Conservation (phyloP, 2,329 filamentous ascomycete genomes). For the Madurella mycetomatis region DNA sequence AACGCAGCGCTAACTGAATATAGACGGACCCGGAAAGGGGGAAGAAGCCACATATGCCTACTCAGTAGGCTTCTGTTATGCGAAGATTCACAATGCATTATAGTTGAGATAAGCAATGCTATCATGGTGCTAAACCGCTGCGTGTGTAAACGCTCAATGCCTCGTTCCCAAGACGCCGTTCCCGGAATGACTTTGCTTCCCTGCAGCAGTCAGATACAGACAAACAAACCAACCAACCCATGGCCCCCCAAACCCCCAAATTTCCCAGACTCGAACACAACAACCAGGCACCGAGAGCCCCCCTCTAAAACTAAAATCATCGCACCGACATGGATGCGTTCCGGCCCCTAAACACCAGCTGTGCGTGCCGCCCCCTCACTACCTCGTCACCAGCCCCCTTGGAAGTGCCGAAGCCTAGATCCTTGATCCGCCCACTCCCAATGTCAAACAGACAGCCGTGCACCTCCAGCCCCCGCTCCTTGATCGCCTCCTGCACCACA, state of each 20-base stretch:
- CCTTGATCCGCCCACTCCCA: slow-evolving; percentile 42
- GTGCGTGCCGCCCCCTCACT: slow-evolving; percentile 46
- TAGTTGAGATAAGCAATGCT: too few species aligned
- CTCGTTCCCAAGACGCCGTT: too few species aligned
- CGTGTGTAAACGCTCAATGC: too few species aligned
- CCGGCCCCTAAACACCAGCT: slow-evolving; percentile 44
- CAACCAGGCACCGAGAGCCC: background rate
- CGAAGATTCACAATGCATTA: too few species aligned
- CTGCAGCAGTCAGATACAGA: too few species aligned
- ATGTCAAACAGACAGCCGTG: slow-evolving; percentile 76
- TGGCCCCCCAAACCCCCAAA: background rate
- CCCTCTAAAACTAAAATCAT: slow-evolving; percentile 10
- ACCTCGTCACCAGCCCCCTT: slow-evolving; percentile 29
- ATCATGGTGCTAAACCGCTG: too few species aligned
- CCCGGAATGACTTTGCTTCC: too few species aligned
- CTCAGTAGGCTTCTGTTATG: too few species aligned
- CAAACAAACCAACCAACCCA: background rate
- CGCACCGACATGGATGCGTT: slow-evolving; percentile 35
- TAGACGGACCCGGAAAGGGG: too few species aligned
- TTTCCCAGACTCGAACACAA: background rate
- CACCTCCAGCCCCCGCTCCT: slow-evolving; percentile 65
- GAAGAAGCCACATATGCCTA: too few species aligned
- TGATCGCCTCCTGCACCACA: slow-evolving; percentile 64
- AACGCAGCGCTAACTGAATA: too few species aligned
- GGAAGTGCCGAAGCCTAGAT: slow-evolving; percentile 44